Evolutionary conservation across 2,329 filamentous ascomycete genomes (phyloP), one percentile per base, ranked within the genome.

Genomic region (Fusarium scirpi): DNA sequence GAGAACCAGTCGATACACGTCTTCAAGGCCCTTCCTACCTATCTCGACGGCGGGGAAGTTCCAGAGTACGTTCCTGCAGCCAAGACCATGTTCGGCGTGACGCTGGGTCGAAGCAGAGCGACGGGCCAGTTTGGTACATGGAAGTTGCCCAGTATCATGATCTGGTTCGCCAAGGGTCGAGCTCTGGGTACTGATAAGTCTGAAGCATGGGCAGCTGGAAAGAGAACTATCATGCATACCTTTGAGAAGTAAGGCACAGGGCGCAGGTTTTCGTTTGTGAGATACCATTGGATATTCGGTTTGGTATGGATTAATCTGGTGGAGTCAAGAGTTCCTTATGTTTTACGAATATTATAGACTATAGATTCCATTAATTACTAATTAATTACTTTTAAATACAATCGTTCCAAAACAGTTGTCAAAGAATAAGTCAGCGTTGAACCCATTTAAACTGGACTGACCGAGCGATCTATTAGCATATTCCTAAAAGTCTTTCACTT

Each of bases 111-210:
- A 52, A 79, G 77, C 63, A 77, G 79, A 15, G 82, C 73, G 5
- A 79, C 80, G 1, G 81, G 82, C 3, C 81, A 83, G 69, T 67
- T 82, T 54, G 79, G 79, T 12, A 73, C 53, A 2, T 77, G 78
- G 60, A 82, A 80, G 74, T 16, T 81, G n/a, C 80, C 80, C 12
- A 79, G 80, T 61, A 70, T 80, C 43, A 22, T 83, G 24, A 72
- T 83, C 32, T 82, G 80, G 76, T 80, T 72, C 52, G 30, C 78
- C 27, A 84, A 84, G 76, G 80, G 80, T 1, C 74, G 81, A 3
- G 72, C 77, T 48, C 58, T 84, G 53, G 81, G 82, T 6, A 80
- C 80, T 3, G 74, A 82, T 30, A 72, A 74, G 30, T 76, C 77
- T 3, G 64, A 62, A 18, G 61, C 58, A 0, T 74, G 77, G 58